Base-by-base conservation (phyloP, 192 early-diverging fungal genomes). In the Backusella macrospora region DNA sequence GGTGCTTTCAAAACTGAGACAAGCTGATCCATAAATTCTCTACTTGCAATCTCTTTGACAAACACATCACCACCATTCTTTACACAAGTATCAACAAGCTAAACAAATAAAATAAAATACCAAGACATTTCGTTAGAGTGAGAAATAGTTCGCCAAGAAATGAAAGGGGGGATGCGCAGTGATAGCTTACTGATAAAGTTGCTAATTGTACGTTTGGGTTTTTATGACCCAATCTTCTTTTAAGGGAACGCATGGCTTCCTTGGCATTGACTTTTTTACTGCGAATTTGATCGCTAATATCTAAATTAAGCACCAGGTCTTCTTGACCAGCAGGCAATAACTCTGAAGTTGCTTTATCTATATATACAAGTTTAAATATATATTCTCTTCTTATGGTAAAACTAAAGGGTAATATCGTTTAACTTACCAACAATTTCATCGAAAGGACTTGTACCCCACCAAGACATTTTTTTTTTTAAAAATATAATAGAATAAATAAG, bases 131-230 rank as follows among this genome's bases (percentile, higher is more conserved):
- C 8, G 62, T 84, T 26, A 52, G 15, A 81, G 21, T 29, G 10
- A 23, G 39, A 13, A 38, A 15, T 71, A 52, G 37, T 6, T 34
- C 29, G 29, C 29, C 29, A 34, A 34, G 29, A 34, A 34, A 34
- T 34, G 10, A 43, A 43, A 44, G 15, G 14, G 29, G 29, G 40
- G 45, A 18, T 21, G 55, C 6, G 23, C 37, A 39, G 18, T 8
- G n/a, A 6, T 47, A 18, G 46, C 80, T 68, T 85, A 89, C 92
- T 59, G 90, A 93, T 71, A 99, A 85, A 16, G 92, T 91, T 15
- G 96, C 86, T 13, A 99, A 81, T 78, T 96, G 94, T 10, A 98
- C 97, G 77, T 99, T 98, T 18, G 97, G 97, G 76, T 99, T 99
- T 66, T 88, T 88, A 81, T 94, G 91, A n/a, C 84, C 81, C 47